Percentiles rank a stretch among this genome's conserved stretches.
Conservation (phyloP, 140 eudicot genomes). For the Erigeron philadelphicus region DNA sequence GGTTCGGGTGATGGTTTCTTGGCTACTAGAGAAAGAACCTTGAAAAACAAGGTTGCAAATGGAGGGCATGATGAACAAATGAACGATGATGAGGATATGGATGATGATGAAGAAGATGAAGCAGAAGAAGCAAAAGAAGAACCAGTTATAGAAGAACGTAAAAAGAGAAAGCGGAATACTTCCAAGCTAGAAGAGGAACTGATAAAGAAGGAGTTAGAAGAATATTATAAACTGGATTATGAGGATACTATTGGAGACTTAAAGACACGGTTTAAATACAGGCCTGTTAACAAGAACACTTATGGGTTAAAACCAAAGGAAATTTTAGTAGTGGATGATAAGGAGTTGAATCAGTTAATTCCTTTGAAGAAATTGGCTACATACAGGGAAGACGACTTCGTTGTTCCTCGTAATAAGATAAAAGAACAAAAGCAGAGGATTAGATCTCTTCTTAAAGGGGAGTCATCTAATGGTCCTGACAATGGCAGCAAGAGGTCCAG, state of each 20-base stretch:
- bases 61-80: constrained; percentile 22
- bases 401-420: constrained; percentile 52
- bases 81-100: constrained; percentile 26
- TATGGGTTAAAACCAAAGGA: constrained; percentile 58
- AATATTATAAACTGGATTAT: constrained; percentile 67
- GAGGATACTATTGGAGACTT: constrained; percentile 77
- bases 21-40: constrained; percentile 37
- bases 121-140: constrained; percentile 18
- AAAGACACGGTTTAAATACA: constrained; percentile 77
- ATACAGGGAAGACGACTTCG: constrained; percentile 69
- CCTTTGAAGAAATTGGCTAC: constrained; percentile 82
- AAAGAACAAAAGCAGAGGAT: constrained; percentile 37
- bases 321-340: constrained; percentile 54
- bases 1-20: constrained; percentile 46
- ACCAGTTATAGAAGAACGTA: constrained; percentile 27
- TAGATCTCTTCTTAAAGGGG: constrained; percentile 37
- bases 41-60: constrained; percentile 31
- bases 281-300: constrained; percentile 47
- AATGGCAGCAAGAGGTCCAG: constrained; percentile 1
- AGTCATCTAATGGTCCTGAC: constrained; percentile 22
- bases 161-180: constrained; percentile 45
- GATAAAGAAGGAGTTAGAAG: constrained; percentile 56
- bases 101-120: background rate
- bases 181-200: constrained; percentile 44
- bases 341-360: constrained; percentile 74